phyloP scores from a whole-genome alignment of 2,329 filamentous ascomycete species.

The Colletotrichum graminicola region DNA sequence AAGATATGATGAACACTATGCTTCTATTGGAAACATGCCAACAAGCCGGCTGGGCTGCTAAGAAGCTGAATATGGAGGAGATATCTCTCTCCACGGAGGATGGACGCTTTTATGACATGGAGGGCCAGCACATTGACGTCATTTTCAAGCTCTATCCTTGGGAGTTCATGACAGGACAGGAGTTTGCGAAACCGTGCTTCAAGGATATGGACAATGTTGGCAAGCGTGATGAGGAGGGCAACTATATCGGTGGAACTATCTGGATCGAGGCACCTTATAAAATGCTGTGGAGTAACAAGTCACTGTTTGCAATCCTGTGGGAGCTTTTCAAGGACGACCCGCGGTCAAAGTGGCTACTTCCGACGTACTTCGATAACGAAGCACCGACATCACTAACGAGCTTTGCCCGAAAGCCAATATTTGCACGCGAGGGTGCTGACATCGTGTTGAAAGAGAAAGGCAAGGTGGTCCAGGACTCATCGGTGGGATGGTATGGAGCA shows the following conservation, averaged over 20 bases:
- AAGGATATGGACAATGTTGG: conserved; percentile 17
- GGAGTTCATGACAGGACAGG: conserved; percentile 4
- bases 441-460: conserved; percentile 1
- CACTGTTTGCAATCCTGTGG: conserved; percentile 17
- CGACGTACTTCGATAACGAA: conserved; percentile 17
- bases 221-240: conserved; percentile 6
- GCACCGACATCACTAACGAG: background rate
- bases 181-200: conserved; percentile 4
- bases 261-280: conserved; percentile 28
- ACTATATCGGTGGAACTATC: conserved; percentile 8
- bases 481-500: conserved; percentile 1
- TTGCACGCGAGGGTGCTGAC: conserved; percentile 20
- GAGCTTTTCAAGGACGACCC: conserved; percentile 23
- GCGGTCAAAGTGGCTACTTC: conserved; percentile 7
- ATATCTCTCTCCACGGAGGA: background rate
- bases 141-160: conserved; percentile 25
- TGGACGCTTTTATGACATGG: conserved; percentile 18
- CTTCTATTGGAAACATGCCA: conserved; percentile 22
- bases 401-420: conserved; percentile 18
- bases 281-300: conserved; percentile 26
- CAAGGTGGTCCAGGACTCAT: conserved; percentile 6
- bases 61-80: conserved; percentile 5
- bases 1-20: conserved; percentile 7
- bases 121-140: conserved; percentile 12
- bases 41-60: conserved; percentile 8